phyloP scores from a whole-genome alignment of 2,329 filamentous ascomycete species.

The Penicillium griseofulvum region DNA sequence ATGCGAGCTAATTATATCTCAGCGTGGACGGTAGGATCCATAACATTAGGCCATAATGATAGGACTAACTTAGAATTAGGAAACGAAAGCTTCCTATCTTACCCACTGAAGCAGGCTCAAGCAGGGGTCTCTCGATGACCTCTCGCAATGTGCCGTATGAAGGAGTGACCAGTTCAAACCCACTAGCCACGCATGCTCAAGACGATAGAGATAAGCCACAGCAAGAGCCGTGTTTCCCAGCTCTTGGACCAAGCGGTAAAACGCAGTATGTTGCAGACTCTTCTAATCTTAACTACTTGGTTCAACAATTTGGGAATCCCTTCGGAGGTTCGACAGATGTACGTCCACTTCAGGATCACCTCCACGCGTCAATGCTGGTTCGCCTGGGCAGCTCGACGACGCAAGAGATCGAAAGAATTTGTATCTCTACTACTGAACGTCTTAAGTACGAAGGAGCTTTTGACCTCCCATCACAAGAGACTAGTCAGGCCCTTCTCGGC shows the following conservation, averaged over 20 bases:
- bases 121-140: background rate
- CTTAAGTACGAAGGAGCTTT: conserved; percentile 19
- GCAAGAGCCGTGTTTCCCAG: conserved; percentile 12
- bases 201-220: background rate
- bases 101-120: background rate
- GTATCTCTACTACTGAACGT: background rate
- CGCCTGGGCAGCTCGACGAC: conserved; percentile 13
- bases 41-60: background rate
- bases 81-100: conserved; percentile 2
- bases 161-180: background rate
- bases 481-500: conserved; percentile 18
- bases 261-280: conserved; percentile 21
- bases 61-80: background rate
- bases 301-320: conserved; percentile 25
- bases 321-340: conserved; percentile 13
- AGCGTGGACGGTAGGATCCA: conserved; percentile 17
- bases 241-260: conserved; percentile 2
- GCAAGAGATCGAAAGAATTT: conserved; percentile 11
- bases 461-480: conserved; percentile 10
- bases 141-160: background rate
- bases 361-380: conserved; percentile 21
- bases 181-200: background rate
- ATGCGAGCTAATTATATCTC: conserved; percentile 17
- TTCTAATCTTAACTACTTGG: conserved; percentile 26
- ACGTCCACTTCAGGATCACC: conserved; percentile 15